Conservation (phyloP, 2,329 filamentous ascomycete genomes). For the Ophiostoma montium region DNA sequence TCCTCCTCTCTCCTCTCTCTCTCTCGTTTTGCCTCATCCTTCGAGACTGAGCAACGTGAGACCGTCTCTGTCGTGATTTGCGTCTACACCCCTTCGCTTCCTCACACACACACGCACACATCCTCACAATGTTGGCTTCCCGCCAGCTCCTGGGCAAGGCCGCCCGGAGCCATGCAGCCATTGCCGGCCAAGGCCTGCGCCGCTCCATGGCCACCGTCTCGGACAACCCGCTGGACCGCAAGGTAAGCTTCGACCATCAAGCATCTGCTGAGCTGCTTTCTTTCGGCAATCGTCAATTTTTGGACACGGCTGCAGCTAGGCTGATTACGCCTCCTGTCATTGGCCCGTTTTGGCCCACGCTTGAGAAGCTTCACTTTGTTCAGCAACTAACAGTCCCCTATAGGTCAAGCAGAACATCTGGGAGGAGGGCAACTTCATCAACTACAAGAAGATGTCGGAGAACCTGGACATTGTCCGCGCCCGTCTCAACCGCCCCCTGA, state of each 20-base stretch:
- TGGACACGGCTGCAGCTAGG: no score
- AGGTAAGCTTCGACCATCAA: slow-evolving; percentile 40
- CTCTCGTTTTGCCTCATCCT: slow-evolving; percentile 5
- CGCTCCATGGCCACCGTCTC: slow-evolving; percentile 69
- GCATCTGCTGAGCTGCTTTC: neutral
- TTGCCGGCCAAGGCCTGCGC: slow-evolving; percentile 47
- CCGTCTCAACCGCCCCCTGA: slow-evolving; percentile 84
- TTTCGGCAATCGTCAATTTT: no score
- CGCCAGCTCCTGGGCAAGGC: slow-evolving; percentile 54
- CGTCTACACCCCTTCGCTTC: neutral
- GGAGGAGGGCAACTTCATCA: slow-evolving; percentile 95
- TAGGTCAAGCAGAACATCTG: slow-evolving; percentile 88
- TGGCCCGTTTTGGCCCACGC: neutral
- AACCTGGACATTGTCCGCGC: slow-evolving; percentile 82
- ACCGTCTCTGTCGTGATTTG: slow-evolving; percentile 3
- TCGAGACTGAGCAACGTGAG: neutral
- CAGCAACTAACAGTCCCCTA: no score
- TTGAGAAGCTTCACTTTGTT: no score
- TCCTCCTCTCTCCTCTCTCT: slow-evolving; percentile 3
- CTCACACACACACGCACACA: slow-evolving; percentile 10
- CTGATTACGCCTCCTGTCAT: slow-evolving; percentile 1
- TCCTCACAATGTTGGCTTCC: slow-evolving; percentile 48
- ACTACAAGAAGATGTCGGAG: slow-evolving; percentile 99
- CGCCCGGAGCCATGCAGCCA: slow-evolving; percentile 45
- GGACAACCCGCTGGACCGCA: slow-evolving; percentile 77